Evolutionary conservation across 805 yeast genomes (phyloP).

Genomic region (Cyberlindnera mrakii): DNA sequence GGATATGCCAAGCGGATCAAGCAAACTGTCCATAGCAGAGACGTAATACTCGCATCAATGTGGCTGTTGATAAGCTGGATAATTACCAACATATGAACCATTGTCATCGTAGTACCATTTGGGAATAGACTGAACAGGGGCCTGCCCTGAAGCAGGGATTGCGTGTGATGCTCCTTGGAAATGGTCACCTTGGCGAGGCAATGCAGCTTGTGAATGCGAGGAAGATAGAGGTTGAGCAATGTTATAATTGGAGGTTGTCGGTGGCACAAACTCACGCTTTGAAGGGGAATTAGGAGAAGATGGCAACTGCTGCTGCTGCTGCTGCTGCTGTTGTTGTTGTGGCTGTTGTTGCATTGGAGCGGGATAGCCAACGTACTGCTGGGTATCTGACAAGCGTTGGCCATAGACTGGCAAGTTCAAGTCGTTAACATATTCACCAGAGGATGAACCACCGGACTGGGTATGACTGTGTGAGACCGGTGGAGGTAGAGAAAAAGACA

Average conservation of each 20-base stretch:
- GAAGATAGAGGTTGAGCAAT: too few species aligned
- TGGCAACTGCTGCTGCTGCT: too few species aligned
- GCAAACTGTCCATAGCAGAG: too few species aligned
- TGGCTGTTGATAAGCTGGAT: background rate
- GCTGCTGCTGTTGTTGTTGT: background rate
- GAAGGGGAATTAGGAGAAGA: background rate
- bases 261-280: background rate
- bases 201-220: too few species aligned
- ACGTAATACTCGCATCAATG: background rate
- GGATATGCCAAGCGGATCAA: too few species aligned
- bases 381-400: background rate
- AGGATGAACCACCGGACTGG: background rate
- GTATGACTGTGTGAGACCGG: constrained; percentile 1
- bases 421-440: constrained; percentile 1
- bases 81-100: background rate
- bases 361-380: constrained; percentile 2
- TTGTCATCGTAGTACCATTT: background rate
- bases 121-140: too few species aligned
- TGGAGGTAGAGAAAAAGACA: constrained; percentile 3
- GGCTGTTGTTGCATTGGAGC: constrained; percentile 15
- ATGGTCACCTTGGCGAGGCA: too few species aligned
- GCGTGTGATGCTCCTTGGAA: too few species aligned
- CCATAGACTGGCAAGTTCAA: constrained; percentile 1
- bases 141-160: too few species aligned
- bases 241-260: background rate